phyloP scores from a whole-genome alignment of 768 basidiomycete species.

The Lepiota venenata region DNA sequence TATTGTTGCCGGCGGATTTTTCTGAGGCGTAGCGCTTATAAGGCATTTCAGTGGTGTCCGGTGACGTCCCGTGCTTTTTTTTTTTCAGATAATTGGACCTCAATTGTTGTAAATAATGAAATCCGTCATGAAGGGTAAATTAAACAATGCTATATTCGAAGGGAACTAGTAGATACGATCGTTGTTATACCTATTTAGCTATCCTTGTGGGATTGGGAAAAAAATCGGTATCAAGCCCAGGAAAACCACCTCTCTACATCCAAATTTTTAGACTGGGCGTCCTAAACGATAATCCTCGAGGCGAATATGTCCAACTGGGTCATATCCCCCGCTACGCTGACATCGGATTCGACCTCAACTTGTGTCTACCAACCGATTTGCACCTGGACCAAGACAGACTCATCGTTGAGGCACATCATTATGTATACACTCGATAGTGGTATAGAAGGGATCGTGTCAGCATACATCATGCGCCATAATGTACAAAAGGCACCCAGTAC shows the following conservation, averaged over 20 bases:
- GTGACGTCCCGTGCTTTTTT: too few relatives aligned
- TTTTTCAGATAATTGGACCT: too few relatives aligned
- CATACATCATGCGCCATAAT: too few relatives aligned
- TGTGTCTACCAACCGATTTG: slow-evolving; percentile 19
- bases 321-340: slow-evolving; percentile 33
- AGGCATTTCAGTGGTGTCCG: too few relatives aligned
- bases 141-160: too few relatives aligned
- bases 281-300: slow-evolving; percentile 35
- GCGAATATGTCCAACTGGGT: slow-evolving; percentile 27
- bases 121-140: too few relatives aligned
- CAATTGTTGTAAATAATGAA: too few relatives aligned
- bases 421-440: slow-evolving; percentile 13
- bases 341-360: slow-evolving; percentile 29
- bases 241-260: slow-evolving; percentile 38
- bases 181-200: slow-evolving; percentile 20
- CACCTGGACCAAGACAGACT: slow-evolving; percentile 22
- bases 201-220: slow-evolving; percentile 35
- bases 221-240: slow-evolving; percentile 29
- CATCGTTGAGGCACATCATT: slow-evolving; percentile 39
- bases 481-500: too few relatives aligned
- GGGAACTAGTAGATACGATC: too few relatives aligned
- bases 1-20: too few relatives aligned
- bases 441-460: too few relatives aligned
- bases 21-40: too few relatives aligned
- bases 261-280: slow-evolving; percentile 41